phyloP scores from a whole-genome alignment of 495 filamentous ascomycete genomes.

The Penicillium pancosmium region DNA sequence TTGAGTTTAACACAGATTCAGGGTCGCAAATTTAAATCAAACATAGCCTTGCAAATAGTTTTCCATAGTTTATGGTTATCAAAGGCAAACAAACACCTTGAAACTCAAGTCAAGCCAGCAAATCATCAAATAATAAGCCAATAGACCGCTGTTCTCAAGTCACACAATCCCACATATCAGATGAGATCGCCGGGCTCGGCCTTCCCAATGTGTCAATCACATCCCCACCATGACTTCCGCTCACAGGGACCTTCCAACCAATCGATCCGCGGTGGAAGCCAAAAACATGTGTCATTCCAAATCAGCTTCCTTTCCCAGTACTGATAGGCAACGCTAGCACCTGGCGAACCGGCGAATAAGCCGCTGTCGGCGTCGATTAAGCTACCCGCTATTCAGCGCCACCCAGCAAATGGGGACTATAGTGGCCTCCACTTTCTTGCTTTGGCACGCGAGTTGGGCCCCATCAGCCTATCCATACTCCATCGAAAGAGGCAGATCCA shows the following conservation, averaged over 20 bases:
- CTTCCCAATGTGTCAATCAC: not conserved
- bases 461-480: not conserved
- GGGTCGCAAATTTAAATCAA: too few species aligned
- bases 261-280: not conserved
- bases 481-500: not conserved
- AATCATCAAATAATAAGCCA: not conserved
- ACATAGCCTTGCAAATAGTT: too few species aligned
- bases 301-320: conserved; percentile 16
- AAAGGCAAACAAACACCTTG: too few species aligned
- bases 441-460: not conserved
- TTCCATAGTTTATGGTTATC: too few species aligned
- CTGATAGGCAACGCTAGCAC: conserved; percentile 19
- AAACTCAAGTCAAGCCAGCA: not conserved
- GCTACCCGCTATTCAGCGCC: conserved; percentile 4
- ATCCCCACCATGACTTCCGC: not conserved
- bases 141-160: not conserved
- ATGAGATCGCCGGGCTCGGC: conserved; percentile 3
- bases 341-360: conserved; percentile 11
- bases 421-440: conserved; percentile 13
- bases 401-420: conserved; percentile 7
- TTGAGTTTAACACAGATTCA: too few species aligned
- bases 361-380: conserved; percentile 1
- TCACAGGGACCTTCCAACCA: not conserved
- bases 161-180: not conserved
- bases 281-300: conserved; percentile 18